These are phyloP conservation scores for Acacia pycnantha DNA, from an alignment of 331 rosid species.

Conservation along the genomic window DNA sequence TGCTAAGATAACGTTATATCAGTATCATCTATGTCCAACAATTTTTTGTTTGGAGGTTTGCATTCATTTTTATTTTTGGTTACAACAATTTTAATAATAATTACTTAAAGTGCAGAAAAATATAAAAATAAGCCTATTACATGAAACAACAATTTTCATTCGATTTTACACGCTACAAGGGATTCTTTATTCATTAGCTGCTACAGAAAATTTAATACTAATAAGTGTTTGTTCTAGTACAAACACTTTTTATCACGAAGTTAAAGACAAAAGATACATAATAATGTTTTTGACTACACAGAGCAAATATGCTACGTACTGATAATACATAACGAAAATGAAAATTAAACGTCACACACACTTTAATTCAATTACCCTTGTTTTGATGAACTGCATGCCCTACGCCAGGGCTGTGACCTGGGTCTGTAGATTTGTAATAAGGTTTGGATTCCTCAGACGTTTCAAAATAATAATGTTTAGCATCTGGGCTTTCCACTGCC, in stretches of 20 bases:
- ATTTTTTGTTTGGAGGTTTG: not conserved
- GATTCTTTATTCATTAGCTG: not conserved
- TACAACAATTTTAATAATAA: not conserved
- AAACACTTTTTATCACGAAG: not conserved
- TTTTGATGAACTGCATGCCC: constrained; percentile 23
- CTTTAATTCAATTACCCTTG: not conserved
- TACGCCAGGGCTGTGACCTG: constrained; percentile 36
- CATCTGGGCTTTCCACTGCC: constrained; percentile 2
- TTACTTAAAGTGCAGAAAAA: not conserved
- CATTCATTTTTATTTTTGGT: not conserved
- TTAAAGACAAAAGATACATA: not conserved
- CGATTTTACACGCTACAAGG: not conserved
- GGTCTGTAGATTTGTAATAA: constrained; percentile 26
- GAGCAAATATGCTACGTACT: not conserved
- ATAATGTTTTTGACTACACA: not conserved
- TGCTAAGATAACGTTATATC: not conserved
- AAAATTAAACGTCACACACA: not conserved
- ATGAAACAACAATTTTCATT: not conserved
- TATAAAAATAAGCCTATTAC: not conserved
- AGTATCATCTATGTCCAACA: not conserved
- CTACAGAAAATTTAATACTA: not conserved
- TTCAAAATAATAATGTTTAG: not conserved
- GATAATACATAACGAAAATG: constrained; percentile 1
- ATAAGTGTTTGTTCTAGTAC: not conserved
- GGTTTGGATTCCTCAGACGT: not conserved